Base-by-base conservation (phyloP, 2,329 filamentous ascomycete species). In the Colletotrichum shisoi region DNA sequence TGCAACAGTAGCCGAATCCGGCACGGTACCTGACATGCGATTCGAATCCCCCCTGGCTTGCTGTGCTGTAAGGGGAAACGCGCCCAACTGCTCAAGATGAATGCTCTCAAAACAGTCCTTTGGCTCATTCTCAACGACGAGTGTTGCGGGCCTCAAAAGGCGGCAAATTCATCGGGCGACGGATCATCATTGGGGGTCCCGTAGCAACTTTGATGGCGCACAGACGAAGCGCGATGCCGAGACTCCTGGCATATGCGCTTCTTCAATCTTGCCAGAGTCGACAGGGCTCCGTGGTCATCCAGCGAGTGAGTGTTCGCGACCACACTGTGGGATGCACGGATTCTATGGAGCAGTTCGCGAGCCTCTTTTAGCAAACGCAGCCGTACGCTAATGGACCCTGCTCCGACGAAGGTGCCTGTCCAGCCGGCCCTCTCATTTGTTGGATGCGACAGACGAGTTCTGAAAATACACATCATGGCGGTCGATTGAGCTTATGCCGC, bases 321-420 rank as follows among this genome's bases (percentile, higher is more conserved):
- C 11, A 66, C 46, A 21, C 24, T 39, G 34, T 49, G 17, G 37
- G 39, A 31, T 44, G 54, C 15, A 27, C 48, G 37, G 15, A 12
- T 34, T 57, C 31, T 66, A 57, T 62, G 66, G 62, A 57, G 56
- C 51, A 57, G 62, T 62, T 67, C 51, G 66, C 62, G 66, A 62
- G 51, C 56, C 27, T 59, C 56, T 57, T 60, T 64, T 69, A 63
- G 67, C 53, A 62, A 58, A 57, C n/a, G 31, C 49, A 60, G 57
- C 66, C 63, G 53, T 49, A 44, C 42, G 31, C 54, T 46, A 68
- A 57, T 44, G 31, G 27, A 19, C 44, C 51, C 27, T 48, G 45
- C 53, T 52, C 49, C 56, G 44, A 68, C 63, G 40, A 31, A 45
- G 27, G 27, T 17, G 61, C 39, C 53, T 49, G 48, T 54, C 49